Percentiles rank a stretch among this genome's conserved stretches.
These are phyloP conservation scores for Lepidium africanum DNA, from an alignment of 345 rosid species.

Conservation along the genomic window DNA sequence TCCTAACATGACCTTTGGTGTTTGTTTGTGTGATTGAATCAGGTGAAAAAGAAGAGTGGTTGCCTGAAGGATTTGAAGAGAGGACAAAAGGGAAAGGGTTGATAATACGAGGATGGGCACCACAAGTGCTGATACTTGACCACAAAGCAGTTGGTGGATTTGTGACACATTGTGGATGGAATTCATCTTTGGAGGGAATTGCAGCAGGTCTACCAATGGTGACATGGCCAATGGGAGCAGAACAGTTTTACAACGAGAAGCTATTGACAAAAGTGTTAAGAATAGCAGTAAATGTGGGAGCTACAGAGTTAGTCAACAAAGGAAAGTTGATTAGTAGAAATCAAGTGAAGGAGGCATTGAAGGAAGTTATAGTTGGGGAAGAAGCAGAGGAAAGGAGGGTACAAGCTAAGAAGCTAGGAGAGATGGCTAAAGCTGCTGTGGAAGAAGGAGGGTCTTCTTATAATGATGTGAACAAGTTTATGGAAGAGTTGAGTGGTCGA, in stretches of 20 bases:
- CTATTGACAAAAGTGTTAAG: constrained; percentile 33
- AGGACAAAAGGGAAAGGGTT: constrained; percentile 35
- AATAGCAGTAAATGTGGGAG: constrained; percentile 39
- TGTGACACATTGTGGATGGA: constrained; percentile 58
- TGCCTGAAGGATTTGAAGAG: constrained; percentile 34
- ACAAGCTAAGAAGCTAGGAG: constrained; percentile 17
- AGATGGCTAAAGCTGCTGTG: constrained; percentile 23
- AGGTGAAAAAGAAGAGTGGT: constrained; percentile 31
- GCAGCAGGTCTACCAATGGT: constrained; percentile 49
- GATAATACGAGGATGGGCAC: constrained; percentile 56
- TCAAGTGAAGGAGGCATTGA: constrained; percentile 31
- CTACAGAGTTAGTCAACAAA: constrained; percentile 14
- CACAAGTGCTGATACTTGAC: constrained; percentile 51
- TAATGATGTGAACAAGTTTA: constrained; percentile 22
- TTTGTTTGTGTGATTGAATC: not conserved
- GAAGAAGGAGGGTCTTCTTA: constrained; percentile 33
- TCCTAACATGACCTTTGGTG: constrained; percentile 4
- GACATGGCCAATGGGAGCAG: constrained; percentile 37
- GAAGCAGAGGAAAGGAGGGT: constrained; percentile 24
- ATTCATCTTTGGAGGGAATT: constrained; percentile 45
- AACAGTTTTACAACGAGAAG: constrained; percentile 53
- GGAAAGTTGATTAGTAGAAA: constrained; percentile 32
- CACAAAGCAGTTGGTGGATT: constrained; percentile 50
- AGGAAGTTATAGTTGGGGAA: constrained; percentile 28
- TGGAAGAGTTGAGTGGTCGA: constrained; percentile 13